Evolutionary conservation across 208 protist genomes (phyloP), one percentile per base, ranked within the genome.

Genomic region (Acanthamoeba triangularis): DNA sequence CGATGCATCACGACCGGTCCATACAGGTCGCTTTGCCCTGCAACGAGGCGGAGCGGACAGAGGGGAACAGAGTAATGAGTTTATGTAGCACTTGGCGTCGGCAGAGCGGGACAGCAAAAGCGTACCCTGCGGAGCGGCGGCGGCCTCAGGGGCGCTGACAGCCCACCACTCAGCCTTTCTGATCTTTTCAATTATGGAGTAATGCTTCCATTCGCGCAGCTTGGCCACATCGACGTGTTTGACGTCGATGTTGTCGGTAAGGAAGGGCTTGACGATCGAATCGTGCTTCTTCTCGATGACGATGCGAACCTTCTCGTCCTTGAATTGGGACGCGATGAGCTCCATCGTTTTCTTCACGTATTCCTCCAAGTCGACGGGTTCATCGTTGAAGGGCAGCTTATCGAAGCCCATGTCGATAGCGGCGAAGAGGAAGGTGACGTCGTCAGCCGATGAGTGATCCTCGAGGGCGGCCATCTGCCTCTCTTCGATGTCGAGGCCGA

Each of bases 101-200:
- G 33, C 25, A 44, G 37, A 35, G 69, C 33, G 3, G 25, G 65
- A 35, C 14, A 78, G 47, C 13, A 14, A 16, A 41, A 6, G 28
- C n/a, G 41, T 88, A 88, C 80, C 80, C 30, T 65, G 80, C n/a
- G 13, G 8, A 4, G 47, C 23, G 5, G 49, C 52, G 49, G 80
- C 80, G 28, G 28, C 80, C 4, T 54, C 80, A 37, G 80, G 80
- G 6, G 49, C 80, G 80, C 80, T 88, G 14, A 88, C 52, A 13
- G 80, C n/a, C 80, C 80, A 88, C 80, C 80, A 88, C n/a, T 88
- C 80, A 49, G 80, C 20, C 28, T 56, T 54, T n/a, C 80, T 54
- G 20, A 88, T 88, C 80, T 88, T 88, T 13, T 88, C 80, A 25
- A 88, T 88, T 7, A 54, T n/a, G 10, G 80, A 25, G 80, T 35